A percentile compares a stretch with the other conserved stretches of the same genome.
Conservation (phyloP, 768 basidiomycete genomes). For the Tylopilus subfusipes region DNA sequence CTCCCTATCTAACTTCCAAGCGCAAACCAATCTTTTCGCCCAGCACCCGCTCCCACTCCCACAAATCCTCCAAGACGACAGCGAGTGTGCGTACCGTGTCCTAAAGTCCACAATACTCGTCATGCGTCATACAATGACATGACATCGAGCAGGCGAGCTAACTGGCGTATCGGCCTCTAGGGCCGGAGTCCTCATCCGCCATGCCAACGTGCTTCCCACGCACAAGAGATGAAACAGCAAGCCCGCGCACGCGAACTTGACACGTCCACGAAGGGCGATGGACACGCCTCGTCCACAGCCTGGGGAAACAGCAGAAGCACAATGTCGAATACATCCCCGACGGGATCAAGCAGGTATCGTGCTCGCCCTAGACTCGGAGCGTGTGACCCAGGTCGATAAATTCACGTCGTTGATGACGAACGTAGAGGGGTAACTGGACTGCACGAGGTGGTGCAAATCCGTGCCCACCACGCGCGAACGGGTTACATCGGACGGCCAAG, state of each 20-base stretch:
- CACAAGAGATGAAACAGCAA: background rate
- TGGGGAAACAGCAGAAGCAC: background rate
- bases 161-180: background rate
- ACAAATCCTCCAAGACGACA: slow-evolving; percentile 1
- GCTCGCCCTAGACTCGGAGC: background rate
- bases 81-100: slow-evolving; percentile 7
- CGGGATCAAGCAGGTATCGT: background rate
- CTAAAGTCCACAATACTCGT: background rate
- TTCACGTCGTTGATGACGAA: background rate
- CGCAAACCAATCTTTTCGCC: background rate
- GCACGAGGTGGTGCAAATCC: background rate
- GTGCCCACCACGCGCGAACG: background rate
- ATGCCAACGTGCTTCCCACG: background rate
- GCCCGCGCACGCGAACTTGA: background rate
- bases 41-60: background rate
- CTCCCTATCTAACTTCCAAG: too few species aligned
- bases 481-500: background rate
- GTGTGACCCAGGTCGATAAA: background rate
- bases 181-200: background rate
- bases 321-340: background rate
- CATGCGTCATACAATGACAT: background rate
- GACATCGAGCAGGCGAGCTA: too few species aligned
- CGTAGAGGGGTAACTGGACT: background rate
- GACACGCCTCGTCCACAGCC: background rate
- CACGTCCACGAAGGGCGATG: background rate